phyloP scores from a whole-genome alignment of 2,329 filamentous ascomycete genomes.

The Cladophialophora exuberans region DNA sequence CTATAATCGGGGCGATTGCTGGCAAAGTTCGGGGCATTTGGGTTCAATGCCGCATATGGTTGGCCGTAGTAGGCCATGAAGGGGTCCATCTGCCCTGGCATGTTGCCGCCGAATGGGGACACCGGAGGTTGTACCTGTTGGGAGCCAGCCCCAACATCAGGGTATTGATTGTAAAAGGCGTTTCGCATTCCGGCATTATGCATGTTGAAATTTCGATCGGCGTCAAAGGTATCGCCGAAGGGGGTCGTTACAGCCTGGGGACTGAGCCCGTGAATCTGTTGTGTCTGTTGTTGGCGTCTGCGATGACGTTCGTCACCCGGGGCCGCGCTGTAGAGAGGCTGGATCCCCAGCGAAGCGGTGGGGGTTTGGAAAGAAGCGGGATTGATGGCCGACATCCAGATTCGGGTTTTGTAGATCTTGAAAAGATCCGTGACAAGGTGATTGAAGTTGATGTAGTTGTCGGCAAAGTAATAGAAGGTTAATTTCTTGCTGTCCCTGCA shows the following conservation, averaged over 20 bases:
- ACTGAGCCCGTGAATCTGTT: slow-evolving; percentile 13
- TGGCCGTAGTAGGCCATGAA: slow-evolving; percentile 36
- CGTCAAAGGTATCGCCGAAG: slow-evolving; percentile 29
- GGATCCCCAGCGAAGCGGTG: slow-evolving; percentile 63
- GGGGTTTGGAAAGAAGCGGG: slow-evolving; percentile 90
- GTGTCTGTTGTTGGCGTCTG: slow-evolving; percentile 35
- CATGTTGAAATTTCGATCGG: slow-evolving; percentile 29
- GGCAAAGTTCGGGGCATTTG: slow-evolving; percentile 30
- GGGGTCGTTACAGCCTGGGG: slow-evolving; percentile 27
- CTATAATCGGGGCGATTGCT: slow-evolving; percentile 32
- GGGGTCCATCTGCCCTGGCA: slow-evolving; percentile 35
- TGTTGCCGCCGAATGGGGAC: slow-evolving; percentile 35
- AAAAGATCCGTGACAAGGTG: slow-evolving; percentile 95
- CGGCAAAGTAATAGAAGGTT: slow-evolving; percentile 98
- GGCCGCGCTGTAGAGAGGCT: slow-evolving; percentile 48
- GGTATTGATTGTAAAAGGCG: slow-evolving; percentile 25
- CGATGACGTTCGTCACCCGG: slow-evolving; percentile 27
- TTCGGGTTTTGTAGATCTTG: slow-evolving; percentile 98
- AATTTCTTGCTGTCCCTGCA: slow-evolving; percentile 96
- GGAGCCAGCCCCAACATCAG: slow-evolving; percentile 26
- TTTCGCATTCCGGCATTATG: slow-evolving; percentile 22
- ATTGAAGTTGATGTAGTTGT: slow-evolving; percentile 97
- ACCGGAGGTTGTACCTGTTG: slow-evolving; percentile 38
- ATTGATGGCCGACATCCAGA: slow-evolving; percentile 99
- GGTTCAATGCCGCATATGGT: slow-evolving; percentile 31